phyloP scores from a whole-genome alignment of 805 yeast species.

The Candida hungchunana region DNA sequence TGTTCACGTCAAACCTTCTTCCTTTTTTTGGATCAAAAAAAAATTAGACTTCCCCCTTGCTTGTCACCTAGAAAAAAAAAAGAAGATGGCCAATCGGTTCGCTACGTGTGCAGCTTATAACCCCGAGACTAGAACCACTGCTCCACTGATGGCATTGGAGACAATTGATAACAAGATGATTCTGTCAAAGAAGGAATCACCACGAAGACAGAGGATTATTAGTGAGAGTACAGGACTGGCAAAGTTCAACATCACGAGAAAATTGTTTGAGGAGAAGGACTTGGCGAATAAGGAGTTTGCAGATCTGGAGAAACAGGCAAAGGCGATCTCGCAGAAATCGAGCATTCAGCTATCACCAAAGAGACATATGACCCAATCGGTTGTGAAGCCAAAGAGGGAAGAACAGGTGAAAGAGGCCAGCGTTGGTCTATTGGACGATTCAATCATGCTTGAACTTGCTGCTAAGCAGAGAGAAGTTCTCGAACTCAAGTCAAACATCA shows the following conservation, averaged over 20 bases:
- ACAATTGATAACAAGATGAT: constrained; percentile 5
- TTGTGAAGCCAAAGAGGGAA: not conserved
- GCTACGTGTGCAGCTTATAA: not conserved
- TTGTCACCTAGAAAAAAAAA: too few species aligned
- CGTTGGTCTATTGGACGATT: constrained; percentile 11
- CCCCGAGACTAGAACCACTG: not conserved
- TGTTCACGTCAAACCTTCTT: too few species aligned
- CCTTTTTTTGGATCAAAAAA: too few species aligned
- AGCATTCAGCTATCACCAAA: constrained; percentile 11
- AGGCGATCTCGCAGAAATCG: too few species aligned
- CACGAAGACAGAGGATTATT: constrained; percentile 34
- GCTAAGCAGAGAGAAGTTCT: constrained; percentile 49
- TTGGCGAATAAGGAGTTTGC: constrained; percentile 16
- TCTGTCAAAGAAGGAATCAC: constrained; percentile 4
- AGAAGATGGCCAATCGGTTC: not conserved
- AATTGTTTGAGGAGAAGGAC: constrained; percentile 13
- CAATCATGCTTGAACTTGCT: constrained; percentile 38
- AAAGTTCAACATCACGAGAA: constrained; percentile 32
- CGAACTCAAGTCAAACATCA: constrained; percentile 42
- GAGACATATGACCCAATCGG: not conserved
- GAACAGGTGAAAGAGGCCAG: not conserved
- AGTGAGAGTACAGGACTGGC: constrained; percentile 50
- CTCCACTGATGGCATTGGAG: constrained; percentile 8
- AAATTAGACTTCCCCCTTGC: too few species aligned
- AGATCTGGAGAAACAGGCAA: constrained; percentile 10